Evolutionary conservation across 257 asterid species (phyloP), one percentile per base, ranked within the genome.

Genomic region (Nicotiana paniculata): DNA sequence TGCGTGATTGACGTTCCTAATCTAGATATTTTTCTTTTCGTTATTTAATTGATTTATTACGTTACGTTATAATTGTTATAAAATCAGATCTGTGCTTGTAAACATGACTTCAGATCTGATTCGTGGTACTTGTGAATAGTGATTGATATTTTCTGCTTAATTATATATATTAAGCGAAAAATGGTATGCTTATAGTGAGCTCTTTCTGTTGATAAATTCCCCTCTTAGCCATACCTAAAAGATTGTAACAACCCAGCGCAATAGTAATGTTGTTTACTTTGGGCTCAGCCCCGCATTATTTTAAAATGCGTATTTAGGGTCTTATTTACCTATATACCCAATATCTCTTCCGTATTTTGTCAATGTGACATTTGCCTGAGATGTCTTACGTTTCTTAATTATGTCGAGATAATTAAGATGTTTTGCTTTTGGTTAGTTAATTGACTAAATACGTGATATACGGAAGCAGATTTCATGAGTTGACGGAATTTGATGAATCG

Each of bases 401-500:
- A 6, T 35, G 21, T 3, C 13, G 11, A 13, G 58, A 21, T 28
- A 17, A 51, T 58, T 67, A 67, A 67, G n/a, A 58, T 17, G 64
- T 7, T 70, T 6, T n/a, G 57, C 7, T n/a, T n/a, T 70, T 39
- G 77, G 77, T 70, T 57, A 18, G 58, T 33, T 58, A 78, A 78
- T 17, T 59, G n/a, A 33, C 9, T 37, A 61, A 3, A 28, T 66
- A 66, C 16, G 1, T 65, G 51, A 43, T 43, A 43, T 43, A 9
- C 9, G 4, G 18, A 6, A 65, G 65, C 77, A 87, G 88, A 54
- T 87, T 87, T 81, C 90, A 87, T 46, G 88, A 87, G 81, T 79
- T 87, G 37, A 54, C 80, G 61, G 86, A 87, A 53, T 87, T 87
- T 48, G 90, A 87, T 77, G 90, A 85, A 55, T 65, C 85, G 0